Base-by-base conservation (phyloP, 371 early-diverging fungal species). In the Lichtheimia ornata region DNA sequence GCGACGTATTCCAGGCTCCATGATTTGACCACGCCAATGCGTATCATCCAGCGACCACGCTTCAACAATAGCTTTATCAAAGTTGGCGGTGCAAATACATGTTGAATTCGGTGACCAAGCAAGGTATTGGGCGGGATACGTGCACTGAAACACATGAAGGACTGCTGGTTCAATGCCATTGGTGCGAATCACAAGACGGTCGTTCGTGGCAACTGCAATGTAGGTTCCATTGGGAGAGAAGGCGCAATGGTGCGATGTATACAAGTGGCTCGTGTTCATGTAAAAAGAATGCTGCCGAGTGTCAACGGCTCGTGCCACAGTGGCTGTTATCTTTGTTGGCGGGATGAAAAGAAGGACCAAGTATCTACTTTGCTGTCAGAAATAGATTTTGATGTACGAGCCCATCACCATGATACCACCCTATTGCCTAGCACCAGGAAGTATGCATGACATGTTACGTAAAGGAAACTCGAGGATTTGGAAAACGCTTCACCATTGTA, bases 31-130 rank as follows among this genome's bases (percentile, higher is more conserved):
- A n/a, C 73, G 79, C 91, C 90, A 95, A 9, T 72, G 70, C 43
- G 74, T 77, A 59, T 92, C 87, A 6, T 56, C 58, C 5, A 91
- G 28, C 11, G 83, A 76, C 80, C 84, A 90, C 5, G 91, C 80
- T 61, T 92, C 82, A 12, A 88, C 72, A 11, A 67, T 58, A 2
- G 77, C 79, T 42, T 69, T 51, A 27, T 76, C 75, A 53, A 76
- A 86, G 27, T 84, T 84, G 13, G 84, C 84, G 1, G 81, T 72
- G 14, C 88, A 51, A 11, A 94, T 61, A 51, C 81, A 77, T 35
- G 77, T 68, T 15, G 89, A 86, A 72, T 89, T 82, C 2, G 84
- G 73, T 11, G 91, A 85, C 93, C 93, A 95, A 50, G 63, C 75
- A 7, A 93, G 52, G 17, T 79, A 72, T 59, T 87, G 75, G 58